Base-by-base conservation (phyloP, 1,284 basidiomycete genomes). In the Boletus sp. region DNA sequence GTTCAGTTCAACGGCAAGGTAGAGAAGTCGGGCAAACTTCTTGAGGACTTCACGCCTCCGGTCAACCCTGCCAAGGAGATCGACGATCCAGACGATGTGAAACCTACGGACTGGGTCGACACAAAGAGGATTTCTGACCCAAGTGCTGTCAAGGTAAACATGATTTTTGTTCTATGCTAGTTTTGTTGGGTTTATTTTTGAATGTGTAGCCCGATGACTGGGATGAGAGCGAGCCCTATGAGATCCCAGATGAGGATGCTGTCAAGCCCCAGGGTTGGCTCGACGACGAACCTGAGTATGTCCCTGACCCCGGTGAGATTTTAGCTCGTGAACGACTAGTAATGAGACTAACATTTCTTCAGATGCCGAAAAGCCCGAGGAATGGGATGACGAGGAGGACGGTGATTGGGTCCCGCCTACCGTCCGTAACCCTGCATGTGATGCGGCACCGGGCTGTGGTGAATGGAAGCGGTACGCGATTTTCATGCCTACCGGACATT, bases 351-450 rank as follows among this genome's bases (percentile, higher is more conserved):
- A 65, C 9, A 19, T 3, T 27, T 30, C 7, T 51, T 2, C 29
- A 81, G 90, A 94, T 58, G 88, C 93, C 39, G 82, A 87, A 73
- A 98, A 98, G 80, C 96, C 96, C 25, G 95, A 98, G 68, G 96
- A 99, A 72, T 99, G 96, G 96, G 94, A 97, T 65, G 91, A 99
- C 59, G 96, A 98, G 69, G 95, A 99, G 69, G 95, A 99, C 62
- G 96, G 96, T 69, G 95, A 98, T 66, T 99, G 94, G 93, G 81
- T 97, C 53, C 81, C 94, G 10, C 94, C 95, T 23, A 82, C 81
- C 52, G 76, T 99, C 49, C 73, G 81, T 55, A 97, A 97, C 79
- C 90, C 94, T 60, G 88, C 86, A 68, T 97, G 94, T 65, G 77
- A 84, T 56, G 87, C 85, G 50, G 93, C 84, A 51, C 82, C 93